Conservation (phyloP, 176 grass and related monocot species). For the Lolium multiflorum region DNA sequence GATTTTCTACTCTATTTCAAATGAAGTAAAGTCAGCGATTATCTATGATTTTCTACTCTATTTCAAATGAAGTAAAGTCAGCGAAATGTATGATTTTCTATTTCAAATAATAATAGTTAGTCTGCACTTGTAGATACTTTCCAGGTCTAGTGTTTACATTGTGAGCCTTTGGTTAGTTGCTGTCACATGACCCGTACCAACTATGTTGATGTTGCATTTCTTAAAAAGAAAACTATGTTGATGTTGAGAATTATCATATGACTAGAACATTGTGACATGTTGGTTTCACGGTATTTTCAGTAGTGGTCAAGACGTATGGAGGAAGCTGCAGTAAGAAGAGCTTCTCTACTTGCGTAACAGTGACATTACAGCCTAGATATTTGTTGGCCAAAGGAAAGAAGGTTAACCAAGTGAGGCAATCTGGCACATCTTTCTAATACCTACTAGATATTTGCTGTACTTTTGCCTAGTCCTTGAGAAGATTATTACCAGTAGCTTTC, state of each 20-base stretch:
- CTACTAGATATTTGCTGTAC: not conserved
- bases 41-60: not conserved
- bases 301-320: not conserved
- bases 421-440: not conserved
- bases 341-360: not conserved
- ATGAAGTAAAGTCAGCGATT: not conserved
- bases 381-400: not conserved
- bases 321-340: not conserved
- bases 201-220: not conserved
- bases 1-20: not conserved
- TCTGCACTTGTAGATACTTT: not conserved
- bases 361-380: not conserved
- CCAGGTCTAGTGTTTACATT: not conserved
- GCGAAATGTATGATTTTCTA: not conserved
- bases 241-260: not conserved
- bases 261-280: not conserved
- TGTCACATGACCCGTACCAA: not conserved
- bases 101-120: not conserved
- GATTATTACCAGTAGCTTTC: not conserved
- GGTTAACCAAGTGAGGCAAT: not conserved
- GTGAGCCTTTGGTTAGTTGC: conserved; percentile 4
- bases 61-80: not conserved
- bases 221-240: too few species aligned
- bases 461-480: not conserved
- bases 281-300: not conserved